Evolutionary conservation across 352 stramenopile species (phyloP), one percentile per base, ranked within the genome.

Genomic region (Phytophthora pseudosyringae): DNA sequence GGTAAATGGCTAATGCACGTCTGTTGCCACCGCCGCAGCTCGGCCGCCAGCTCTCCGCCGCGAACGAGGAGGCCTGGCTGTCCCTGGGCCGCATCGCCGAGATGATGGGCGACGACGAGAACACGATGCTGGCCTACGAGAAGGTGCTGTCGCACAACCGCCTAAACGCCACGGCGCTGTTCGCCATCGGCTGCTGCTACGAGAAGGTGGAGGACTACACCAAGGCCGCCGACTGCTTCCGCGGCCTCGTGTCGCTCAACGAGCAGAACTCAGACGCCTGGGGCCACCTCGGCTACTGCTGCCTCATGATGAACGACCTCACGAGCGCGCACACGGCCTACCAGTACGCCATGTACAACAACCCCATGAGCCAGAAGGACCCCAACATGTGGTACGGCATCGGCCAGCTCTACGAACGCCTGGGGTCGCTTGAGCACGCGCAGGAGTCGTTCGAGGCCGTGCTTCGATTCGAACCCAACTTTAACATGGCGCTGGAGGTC

Each of bases 301-400:
- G 84, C 63, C 79, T 95, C 62, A 95, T 93, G 84, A 89, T 95
- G 78, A 95, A 95, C 76, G 84, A 95, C 66, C 83, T 94, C 55
- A 90, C 83, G 69, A 94, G 86, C 60, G 86, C 86, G 4, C 84
- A 94, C 72, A 93, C 86, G 59, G 86, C 86, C 31, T 94, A 94
- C 67, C 86, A 95, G 69, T 93, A 95, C 67, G 86, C 86, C 50
- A 93, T 95, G 84, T 95, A 93, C 77, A 92, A 95, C 78, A 95
- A 93, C 69, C 86, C 86, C 6, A 90, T 88, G 78, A 93, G 84
- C 39, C 84, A 95, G 69, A 91, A 92, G 63, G 86, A 95, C 56
- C 84, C 86, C 16, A 93, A 88, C 66, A 89, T 95, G 77, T 95
- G 86, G 86, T 95, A 93, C 71, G 86, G 86, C 61, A 95, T 95